phyloP scores from a whole-genome alignment of 805 yeast genomes.

The Candida anglica region DNA sequence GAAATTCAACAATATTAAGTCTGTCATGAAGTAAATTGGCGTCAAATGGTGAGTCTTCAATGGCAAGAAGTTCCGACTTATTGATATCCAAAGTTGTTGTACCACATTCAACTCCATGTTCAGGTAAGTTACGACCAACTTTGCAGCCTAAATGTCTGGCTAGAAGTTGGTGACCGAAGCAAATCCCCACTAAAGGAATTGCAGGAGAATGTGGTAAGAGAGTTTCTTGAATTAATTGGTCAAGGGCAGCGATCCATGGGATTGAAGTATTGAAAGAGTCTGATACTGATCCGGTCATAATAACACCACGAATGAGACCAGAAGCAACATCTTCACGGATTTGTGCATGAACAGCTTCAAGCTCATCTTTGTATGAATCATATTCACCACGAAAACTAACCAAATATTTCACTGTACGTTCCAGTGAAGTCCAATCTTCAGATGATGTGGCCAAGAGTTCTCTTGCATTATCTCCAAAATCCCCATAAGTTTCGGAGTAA shows the following conservation, averaged over 20 bases:
- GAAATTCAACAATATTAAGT: constrained; percentile 33
- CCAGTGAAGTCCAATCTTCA: constrained; percentile 10
- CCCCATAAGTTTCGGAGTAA: constrained; percentile 37
- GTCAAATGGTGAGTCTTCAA: constrained; percentile 18
- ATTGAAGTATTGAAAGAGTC: constrained; percentile 41
- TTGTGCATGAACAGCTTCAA: constrained; percentile 10
- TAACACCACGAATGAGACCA: constrained; percentile 33
- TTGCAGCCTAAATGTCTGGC: constrained; percentile 61
- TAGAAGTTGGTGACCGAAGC: constrained; percentile 86
- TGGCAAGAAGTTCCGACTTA: constrained; percentile 24
- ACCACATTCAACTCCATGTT: constrained; percentile 74
- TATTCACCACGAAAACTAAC: constrained; percentile 21
- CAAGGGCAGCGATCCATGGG: constrained; percentile 40
- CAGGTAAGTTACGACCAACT: constrained; percentile 47
- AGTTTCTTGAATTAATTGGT: constrained; percentile 24
- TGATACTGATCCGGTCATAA: constrained; percentile 50
- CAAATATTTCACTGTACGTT: constrained; percentile 29
- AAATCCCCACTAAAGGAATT: constrained; percentile 63
- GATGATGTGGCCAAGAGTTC: constrained; percentile 19
- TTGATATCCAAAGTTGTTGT: constrained; percentile 47
- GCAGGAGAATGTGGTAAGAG: constrained; percentile 10
- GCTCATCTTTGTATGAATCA: constrained; percentile 6
- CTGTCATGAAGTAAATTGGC: constrained; percentile 38
- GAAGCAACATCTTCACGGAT: constrained; percentile 21
- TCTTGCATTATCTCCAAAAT: constrained; percentile 48